Percentiles rank a stretch among this genome's conserved stretches.
phyloP scores from a whole-genome alignment of 2,329 filamentous ascomycete species.

The Aspergillus awamori region DNA sequence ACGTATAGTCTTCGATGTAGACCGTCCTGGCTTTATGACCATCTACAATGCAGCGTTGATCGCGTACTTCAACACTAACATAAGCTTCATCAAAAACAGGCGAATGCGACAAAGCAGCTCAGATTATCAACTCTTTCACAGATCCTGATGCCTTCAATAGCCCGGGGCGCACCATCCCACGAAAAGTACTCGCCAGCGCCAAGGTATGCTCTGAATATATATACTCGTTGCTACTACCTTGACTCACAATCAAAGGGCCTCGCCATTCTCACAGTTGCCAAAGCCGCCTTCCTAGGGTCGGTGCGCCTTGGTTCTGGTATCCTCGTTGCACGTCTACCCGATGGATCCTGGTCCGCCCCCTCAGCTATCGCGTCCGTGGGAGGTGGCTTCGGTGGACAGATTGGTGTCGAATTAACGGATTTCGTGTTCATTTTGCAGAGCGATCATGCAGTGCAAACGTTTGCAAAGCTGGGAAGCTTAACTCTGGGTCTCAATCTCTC shows the following conservation, averaged over 20 bases:
- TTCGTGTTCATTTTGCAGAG: conserved; percentile 96
- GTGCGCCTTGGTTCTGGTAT: conserved; percentile 52
- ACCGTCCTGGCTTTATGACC: background rate
- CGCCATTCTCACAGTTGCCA: conserved; percentile 49
- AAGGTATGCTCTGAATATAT: background rate
- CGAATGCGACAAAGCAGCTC: conserved; percentile 16
- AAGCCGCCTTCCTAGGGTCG: conserved; percentile 51
- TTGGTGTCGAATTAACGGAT: conserved; percentile 52
- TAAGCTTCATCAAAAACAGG: background rate
- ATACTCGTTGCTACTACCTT: too few relatives aligned
- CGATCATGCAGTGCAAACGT: conserved; percentile 84
- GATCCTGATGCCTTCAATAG: conserved; percentile 11
- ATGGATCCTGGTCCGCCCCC: conserved; percentile 52
- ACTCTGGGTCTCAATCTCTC: conserved; percentile 93
- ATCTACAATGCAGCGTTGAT: background rate
- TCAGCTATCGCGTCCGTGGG: conserved; percentile 50
- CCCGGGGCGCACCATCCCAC: conserved; percentile 11
- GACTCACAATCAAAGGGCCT: conserved; percentile 40
- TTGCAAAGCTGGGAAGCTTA: conserved; percentile 82
- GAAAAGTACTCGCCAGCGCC: conserved; percentile 9
- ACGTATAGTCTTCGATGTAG: background rate
- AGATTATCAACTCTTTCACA: conserved; percentile 13
- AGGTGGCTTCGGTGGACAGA: conserved; percentile 48
- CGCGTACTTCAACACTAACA: background rate
- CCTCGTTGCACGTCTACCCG: conserved; percentile 48